Conservation (phyloP, 805 yeast genomes). For the Lipomyces kockii region DNA sequence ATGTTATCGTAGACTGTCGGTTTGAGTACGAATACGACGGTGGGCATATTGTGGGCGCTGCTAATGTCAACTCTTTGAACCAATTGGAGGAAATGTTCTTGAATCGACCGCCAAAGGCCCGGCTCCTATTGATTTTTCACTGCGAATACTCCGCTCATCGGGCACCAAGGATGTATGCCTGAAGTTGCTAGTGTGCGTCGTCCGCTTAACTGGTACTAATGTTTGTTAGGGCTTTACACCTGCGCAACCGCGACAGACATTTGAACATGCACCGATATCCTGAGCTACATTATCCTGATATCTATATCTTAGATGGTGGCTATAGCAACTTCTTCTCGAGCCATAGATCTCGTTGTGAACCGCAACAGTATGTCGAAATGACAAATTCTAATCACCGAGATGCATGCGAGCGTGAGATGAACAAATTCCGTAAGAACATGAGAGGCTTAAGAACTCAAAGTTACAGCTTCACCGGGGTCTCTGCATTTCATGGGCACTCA, state of each 20-base stretch:
- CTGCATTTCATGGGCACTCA: not conserved
- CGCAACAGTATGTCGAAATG: conserved; percentile 87
- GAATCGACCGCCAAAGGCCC: conserved; percentile 42
- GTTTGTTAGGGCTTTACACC: conserved; percentile 63
- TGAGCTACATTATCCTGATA: conserved; percentile 80
- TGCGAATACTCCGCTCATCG: conserved; percentile 93
- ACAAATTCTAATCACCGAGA: conserved; percentile 57
- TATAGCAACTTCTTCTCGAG: conserved; percentile 75
- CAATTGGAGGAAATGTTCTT: conserved; percentile 66
- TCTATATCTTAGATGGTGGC: conserved; percentile 88
- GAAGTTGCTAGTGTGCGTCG: not conserved
- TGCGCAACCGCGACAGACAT: conserved; percentile 81
- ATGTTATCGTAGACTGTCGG: conserved; percentile 79
- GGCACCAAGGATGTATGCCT: conserved; percentile 74
- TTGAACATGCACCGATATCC: conserved; percentile 80
- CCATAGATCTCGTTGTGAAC: conserved; percentile 64
- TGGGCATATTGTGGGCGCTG: conserved; percentile 86
- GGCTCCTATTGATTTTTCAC: conserved; percentile 75
- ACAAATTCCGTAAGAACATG: conserved; percentile 55
- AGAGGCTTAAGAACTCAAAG: conserved; percentile 24
- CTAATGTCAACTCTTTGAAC: conserved; percentile 73
- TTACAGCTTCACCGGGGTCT: conserved; percentile 1
- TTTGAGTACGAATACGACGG: conserved; percentile 91
- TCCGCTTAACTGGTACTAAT: not conserved
- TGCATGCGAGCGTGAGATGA: conserved; percentile 60